A percentile compares a stretch with the other conserved stretches of the same genome.
Conservation (phyloP, 2,329 filamentous ascomycete species). For the Aulographum hederae region DNA sequence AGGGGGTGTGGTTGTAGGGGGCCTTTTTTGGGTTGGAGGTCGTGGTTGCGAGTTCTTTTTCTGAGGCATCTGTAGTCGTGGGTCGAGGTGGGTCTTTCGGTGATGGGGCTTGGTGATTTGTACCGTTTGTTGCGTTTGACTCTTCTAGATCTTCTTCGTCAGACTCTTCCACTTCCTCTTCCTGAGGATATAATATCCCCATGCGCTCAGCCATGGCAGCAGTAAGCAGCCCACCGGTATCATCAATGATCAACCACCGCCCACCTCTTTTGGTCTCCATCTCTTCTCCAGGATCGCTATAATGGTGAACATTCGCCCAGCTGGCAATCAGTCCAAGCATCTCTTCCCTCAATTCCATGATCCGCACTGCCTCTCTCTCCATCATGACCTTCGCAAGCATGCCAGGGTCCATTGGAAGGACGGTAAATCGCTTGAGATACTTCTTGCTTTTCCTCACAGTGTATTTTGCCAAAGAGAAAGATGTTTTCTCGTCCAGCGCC, state of each 20-base stretch:
- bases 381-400: constrained; percentile 42
- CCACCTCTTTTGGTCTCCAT: constrained; percentile 25
- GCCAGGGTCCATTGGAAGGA: constrained; percentile 68
- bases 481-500: constrained; percentile 82
- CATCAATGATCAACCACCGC: constrained; percentile 70
- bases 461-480: constrained; percentile 88
- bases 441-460: constrained; percentile 88
- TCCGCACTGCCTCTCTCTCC: constrained; percentile 62
- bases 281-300: constrained; percentile 20
- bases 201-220: constrained; percentile 78
- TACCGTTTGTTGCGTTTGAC: neutral
- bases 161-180: constrained; percentile 12
- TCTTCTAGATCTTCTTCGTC: constrained; percentile 10
- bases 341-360: constrained; percentile 77
- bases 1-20: constrained; percentile 18
- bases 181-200: constrained; percentile 49
- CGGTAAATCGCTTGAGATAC: constrained; percentile 73
- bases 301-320: constrained; percentile 76
- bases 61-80: constrained; percentile 1
- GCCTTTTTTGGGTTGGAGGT: constrained; percentile 11
- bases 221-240: constrained; percentile 66
- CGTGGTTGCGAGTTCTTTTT: too few relatives aligned
- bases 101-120: neutral
- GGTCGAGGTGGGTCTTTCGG: neutral
- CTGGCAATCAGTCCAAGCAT: constrained; percentile 63